phyloP scores from a whole-genome alignment of 2,329 filamentous ascomycete species.

The Claviceps fusiformis region DNA sequence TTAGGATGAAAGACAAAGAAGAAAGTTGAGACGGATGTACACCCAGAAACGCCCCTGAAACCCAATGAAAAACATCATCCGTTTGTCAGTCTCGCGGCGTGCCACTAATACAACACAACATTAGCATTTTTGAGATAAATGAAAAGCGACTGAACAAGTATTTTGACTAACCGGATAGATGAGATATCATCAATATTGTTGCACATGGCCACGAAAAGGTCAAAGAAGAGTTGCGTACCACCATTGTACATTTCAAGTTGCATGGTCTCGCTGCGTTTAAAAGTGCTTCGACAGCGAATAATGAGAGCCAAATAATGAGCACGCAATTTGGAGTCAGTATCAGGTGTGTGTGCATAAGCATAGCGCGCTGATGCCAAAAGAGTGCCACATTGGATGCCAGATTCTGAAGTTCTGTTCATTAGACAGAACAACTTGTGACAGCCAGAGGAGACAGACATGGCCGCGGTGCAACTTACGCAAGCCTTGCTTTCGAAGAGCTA shows the following conservation, averaged over 20 bases:
- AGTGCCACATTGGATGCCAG: slow-evolving; percentile 69
- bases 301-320: slow-evolving; percentile 88
- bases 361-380: slow-evolving; percentile 81
- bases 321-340: slow-evolving; percentile 78
- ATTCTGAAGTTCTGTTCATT: slow-evolving; percentile 31
- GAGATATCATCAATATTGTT: slow-evolving; percentile 71
- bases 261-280: slow-evolving; percentile 91
- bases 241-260: slow-evolving; percentile 87
- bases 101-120: slow-evolving; percentile 12
- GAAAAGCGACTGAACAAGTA: not conserved
- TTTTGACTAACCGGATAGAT: slow-evolving; percentile 35
- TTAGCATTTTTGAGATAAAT: not conserved
- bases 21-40: not conserved
- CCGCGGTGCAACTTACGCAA: slow-evolving; percentile 44
- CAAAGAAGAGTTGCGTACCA: slow-evolving; percentile 74
- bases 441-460: not conserved
- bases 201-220: slow-evolving; percentile 83
- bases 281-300: slow-evolving; percentile 73
- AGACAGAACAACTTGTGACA: not conserved
- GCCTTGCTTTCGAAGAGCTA: slow-evolving; percentile 79
- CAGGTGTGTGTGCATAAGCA: slow-evolving; percentile 78
- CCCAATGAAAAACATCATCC: not conserved
- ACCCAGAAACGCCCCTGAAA: not conserved
- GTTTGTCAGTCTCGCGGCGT: slow-evolving; percentile 19
- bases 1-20: not conserved